Evolutionary conservation across 1,284 basidiomycete species (phyloP), one percentile per base, ranked within the genome.

Genomic region (Flammula alnicola): DNA sequence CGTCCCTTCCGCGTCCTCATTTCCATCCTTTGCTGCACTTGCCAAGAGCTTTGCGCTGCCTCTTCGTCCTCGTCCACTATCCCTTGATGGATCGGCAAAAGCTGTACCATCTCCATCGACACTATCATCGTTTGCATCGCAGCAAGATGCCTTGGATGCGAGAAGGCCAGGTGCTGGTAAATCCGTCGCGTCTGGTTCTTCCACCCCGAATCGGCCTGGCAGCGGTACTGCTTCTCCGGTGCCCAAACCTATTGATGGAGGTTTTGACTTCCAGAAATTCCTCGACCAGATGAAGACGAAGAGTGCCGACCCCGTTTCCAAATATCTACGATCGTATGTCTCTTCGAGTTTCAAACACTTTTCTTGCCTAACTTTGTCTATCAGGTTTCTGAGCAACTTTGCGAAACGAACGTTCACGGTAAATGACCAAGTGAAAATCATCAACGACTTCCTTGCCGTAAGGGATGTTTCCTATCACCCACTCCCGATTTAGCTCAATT

Each of bases 361-460:
- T 23, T 11, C 37, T 22, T 41, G 27, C n/a, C n/a, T n/a, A 14
- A 19, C 33, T 31, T 37, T 51, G 14, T 41, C 11, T n/a, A n/a
- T 3, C 58, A 96, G 90, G 52, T 93, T 99, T 63, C 67, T 98
- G 63, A 90, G 88, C 64, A 95, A 95, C 63, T 97, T 97, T 63
- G 75, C 91, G 10, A 95, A 94, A 68, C 82, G 91, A 52, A 88
- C 91, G 1, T 93, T 94, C 63, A 90, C 91, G 1, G 87, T 95
- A 22, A 84, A 83, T 53, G 95, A 97, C 63, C 95, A 97, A 67
- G 84, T 96, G 58, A 95, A 93, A 72, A 81, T 97, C 44, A 93
- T 98, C 63, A 89, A 91, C 62, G 94, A 97, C 59, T 98, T 97
- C 61, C 74, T 97, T 23, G 80, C 77, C 56, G 93, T 95, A 66